Evolutionary conservation across 1,139 yeast species (phyloP), one percentile per base, ranked within the genome.

Genomic region (Yamadazyma buinensis): DNA sequence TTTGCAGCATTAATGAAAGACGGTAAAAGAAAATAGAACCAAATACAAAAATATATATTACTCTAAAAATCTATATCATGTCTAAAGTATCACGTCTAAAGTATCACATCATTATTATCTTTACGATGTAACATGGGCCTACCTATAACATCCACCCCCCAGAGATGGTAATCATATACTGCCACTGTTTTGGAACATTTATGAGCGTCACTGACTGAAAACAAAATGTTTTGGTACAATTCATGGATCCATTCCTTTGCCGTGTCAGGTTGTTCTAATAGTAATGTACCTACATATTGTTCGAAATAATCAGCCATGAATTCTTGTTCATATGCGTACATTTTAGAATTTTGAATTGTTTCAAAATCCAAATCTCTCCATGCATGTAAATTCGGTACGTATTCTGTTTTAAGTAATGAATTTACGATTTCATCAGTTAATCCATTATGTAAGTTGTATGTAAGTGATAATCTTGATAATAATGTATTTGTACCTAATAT

Each of bases 1-100:
- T 77, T 78, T 51, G 66, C 69, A 34, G 74, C 72, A 15, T 55
- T 78, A 38, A 59, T 78, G 61, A 71, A 62, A 41, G 84, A 78
- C 48, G 73, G 67, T 9, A 66, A 34, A 32, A 26, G 29, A n/a
- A 32, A 26, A 28, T 12, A 19, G 21, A 17, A 11, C 5, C n/a
- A 12, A 10, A 22, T 22, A 4, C 30, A 15, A 24, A 30, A 13
- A 11, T 15, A 21, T 21, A 29, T 23, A 17, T 29, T 12, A 24
- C 7, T 10, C 10, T 7, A 22, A n/a, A n/a, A n/a, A n/a, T n/a
- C n/a, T n/a, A n/a, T n/a, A n/a, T n/a, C n/a, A n/a, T n/a, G n/a
- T n/a, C n/a, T n/a, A n/a, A n/a, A n/a, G n/a, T n/a, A n/a, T n/a
- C n/a, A n/a, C n/a, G n/a, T n/a, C n/a, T n/a, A n/a, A n/a, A n/a